A percentile compares a stretch with the other conserved stretches of the same genome.
These are phyloP conservation scores for Begonia masoniana DNA, from an alignment of 306 rosid genomes.

Conservation along the genomic window DNA sequence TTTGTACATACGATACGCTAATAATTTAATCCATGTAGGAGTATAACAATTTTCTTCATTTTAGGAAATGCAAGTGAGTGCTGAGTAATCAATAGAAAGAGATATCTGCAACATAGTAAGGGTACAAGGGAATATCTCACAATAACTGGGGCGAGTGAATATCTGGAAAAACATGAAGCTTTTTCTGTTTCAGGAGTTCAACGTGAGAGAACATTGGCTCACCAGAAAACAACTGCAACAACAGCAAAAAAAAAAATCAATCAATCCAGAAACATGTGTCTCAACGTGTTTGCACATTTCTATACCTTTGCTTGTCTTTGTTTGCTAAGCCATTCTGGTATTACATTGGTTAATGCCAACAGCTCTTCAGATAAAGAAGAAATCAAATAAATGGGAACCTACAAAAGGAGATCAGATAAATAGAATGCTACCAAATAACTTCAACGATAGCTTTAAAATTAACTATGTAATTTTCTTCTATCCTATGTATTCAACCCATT, in stretches of 20 bases:
- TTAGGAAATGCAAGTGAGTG: too few species aligned
- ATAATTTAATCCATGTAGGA: too few species aligned
- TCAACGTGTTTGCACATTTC: conserved; percentile 7
- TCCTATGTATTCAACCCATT: too few species aligned
- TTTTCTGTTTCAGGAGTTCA: conserved; percentile 43
- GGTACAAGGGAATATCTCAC: conserved; percentile 30
- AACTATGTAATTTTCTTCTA: too few species aligned
- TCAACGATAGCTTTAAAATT: too few species aligned
- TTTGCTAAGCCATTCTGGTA: conserved; percentile 82
- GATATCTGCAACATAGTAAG: background rate
- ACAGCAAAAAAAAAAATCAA: conserved; percentile 14
- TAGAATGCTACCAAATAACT: too few species aligned
- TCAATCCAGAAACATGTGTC: conserved; percentile 7
- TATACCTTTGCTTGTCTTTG: conserved; percentile 59
- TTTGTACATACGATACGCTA: too few species aligned
- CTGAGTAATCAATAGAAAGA: too few species aligned
- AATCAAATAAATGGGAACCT: conserved; percentile 80
- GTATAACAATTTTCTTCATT: too few species aligned
- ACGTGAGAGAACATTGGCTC: conserved; percentile 51
- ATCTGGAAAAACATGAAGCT: conserved; percentile 57
- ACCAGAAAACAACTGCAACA: conserved; percentile 67
- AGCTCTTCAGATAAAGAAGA: conserved; percentile 78
- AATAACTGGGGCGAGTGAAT: conserved; percentile 49
- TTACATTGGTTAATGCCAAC: conserved; percentile 49
- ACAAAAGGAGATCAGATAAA: conserved; percentile 6